Evolutionary conservation across 2,329 filamentous ascomycete genomes (phyloP), one percentile per base, ranked within the genome.

Genomic region (Colletotrichum destructivum): DNA sequence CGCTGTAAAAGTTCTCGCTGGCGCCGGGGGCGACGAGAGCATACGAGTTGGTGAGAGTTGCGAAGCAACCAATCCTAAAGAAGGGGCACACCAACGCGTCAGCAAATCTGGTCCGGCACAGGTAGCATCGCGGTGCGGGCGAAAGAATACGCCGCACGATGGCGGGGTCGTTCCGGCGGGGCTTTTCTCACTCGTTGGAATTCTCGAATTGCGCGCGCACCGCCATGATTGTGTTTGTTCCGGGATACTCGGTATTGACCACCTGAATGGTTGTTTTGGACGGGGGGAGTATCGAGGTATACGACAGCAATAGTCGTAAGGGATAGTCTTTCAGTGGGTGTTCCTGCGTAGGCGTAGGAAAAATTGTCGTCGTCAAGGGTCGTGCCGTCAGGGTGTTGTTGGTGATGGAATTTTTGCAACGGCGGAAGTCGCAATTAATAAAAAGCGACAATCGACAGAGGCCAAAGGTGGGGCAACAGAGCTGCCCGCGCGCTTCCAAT

Each of bases 1-100:
- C 90, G 87, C 94, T 95, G 91, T 98, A 98, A 85, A 99, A 99
- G 90, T 98, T 98, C 88, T 98, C 95, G 80, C 94, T 98, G 78
- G 94, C 95, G 80, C 96, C 96, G 76, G 98, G 91, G 75, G 96
- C 95, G 78, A 98, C 94, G 78, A 99, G 89, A 78, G 95, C 95
- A 84, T 98, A 99, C 72, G 94, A 96, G 86, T 99, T 99, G 77
- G 96, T 99, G 81, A 99, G 93, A 74, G 94, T 98, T 73, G 95
- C 86, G 84, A 99, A 99, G 81, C 98, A 96, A 82, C 96, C 96
- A 81, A 99, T 94, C 86, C 95, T 98, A 79, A 42, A 55, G 51
- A 21, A 63, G n/a, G 61, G 52, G 60, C 64, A 35, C 42, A 40
- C 21, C 46, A n/a, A 11, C 38, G 35, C 40, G 75, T 79, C 60